Evolutionary conservation across 148 eudicot species (phyloP), one percentile per base, ranked within the genome.

Genomic region (Amaranthus hypochondriacus): DNA sequence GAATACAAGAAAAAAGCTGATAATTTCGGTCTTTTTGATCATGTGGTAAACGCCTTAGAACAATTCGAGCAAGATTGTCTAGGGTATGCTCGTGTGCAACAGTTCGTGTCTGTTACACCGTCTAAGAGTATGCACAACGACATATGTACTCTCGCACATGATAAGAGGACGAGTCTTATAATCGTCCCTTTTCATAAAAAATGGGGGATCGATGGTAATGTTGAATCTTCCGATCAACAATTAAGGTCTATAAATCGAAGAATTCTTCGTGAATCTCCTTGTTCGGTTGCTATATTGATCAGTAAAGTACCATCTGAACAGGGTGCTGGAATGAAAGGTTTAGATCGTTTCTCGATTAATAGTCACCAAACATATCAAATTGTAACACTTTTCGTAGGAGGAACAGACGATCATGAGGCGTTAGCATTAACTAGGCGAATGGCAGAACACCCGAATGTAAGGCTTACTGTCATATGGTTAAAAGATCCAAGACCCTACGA

Each of bases 401-500:
- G 86, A 42, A 14, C 73, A 2, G 84, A 84, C 51, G 86, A 84
- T 46, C 78, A 81, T 6, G 86, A 81, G 68, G 86, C 82, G 2
- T 73, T 84, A 49, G 73, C 80, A 11, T 59, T 81, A 12, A 72
- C 77, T 2, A 55, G 73, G 46, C 75, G 78, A 43, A 72, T 78
- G 75, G 73, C 77, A 0, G 74, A 78, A 66, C 75, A 81, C 46
- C 80, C 83, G 1, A 74, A 14, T 55, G 78, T 75, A 5, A 63
- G 75, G 47, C 60, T 84, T 0, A 75, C 73, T 2, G 77, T 84
- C 42, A 56, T 78, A 2, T 81, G 84, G 84, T 10, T 84, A 2
- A 81, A 52, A 69, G 65, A 48, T 39, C 43, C 2, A 57, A 67
- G 28, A 28, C 48, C 57, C 5, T 50, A 18, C 18, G 4, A 28